Base-by-base conservation (phyloP, 345 rosid genomes). In the Clarkia xantiana region DNA sequence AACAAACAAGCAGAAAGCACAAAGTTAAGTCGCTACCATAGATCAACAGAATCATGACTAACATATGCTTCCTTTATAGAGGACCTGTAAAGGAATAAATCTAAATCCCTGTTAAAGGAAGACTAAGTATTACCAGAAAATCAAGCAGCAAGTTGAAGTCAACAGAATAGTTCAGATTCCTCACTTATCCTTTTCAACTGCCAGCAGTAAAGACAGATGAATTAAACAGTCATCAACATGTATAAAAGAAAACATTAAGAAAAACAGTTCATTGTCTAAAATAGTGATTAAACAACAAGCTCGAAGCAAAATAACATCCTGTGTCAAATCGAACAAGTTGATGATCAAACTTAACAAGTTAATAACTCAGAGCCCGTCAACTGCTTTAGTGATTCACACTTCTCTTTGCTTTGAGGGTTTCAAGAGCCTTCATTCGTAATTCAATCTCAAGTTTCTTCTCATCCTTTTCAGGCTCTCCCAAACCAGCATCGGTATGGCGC, bases 381-480 rank as follows among this genome's bases (percentile, higher is more conserved):
- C 36, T 49, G 42, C 52, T 61, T 76, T 61, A 91, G 73, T 51
- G 63, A 62, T 60, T 69, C 43, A 64, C 67, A 63, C 80, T 82
- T 84, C 77, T 93, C 88, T 93, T 93, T 45, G 99, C 99, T 78
- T 93, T 93, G 47, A 84, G 62, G 39, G 94, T 74, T 65, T 93
- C 97, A 0, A 93, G 74, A 44, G 99, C 99, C 76, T 80, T 87
- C 76, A 80, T 74, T 74, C 95, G 72, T 61, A 93, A 47, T 75
- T 93, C 97, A 54, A 84, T 76, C 76, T 93, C 99, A 55, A 93
- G 97, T 67, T 68, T 71, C 71, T 74, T 82, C 69, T 79, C 87
- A 59, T 82, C 80, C 23, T 74, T 53, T 34, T 70, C 73, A 49
- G 64, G 53, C 57, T 63, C 77, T 40, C 74, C 83, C 25, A 74